Percentiles rank a stretch among this genome's conserved stretches.
phyloP scores from a whole-genome alignment of 2,329 filamentous ascomycete species.

The Fusarium sp. region DNA sequence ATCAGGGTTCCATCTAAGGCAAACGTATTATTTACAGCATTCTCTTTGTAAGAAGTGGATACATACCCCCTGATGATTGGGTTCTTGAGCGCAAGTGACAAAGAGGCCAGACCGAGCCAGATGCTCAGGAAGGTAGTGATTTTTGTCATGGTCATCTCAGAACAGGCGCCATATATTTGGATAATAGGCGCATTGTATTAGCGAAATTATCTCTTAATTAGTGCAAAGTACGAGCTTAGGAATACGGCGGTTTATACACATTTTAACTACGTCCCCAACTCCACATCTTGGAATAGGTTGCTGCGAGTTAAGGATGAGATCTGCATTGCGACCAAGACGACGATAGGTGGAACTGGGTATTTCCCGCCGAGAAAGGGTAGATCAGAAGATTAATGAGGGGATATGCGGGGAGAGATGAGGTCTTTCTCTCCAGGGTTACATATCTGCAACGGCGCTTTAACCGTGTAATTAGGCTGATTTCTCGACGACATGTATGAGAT shows the following conservation, averaged over 20 bases:
- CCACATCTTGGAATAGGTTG: not conserved
- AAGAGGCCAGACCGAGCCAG: not conserved
- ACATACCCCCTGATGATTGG: constrained; percentile 7
- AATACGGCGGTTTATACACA: not conserved
- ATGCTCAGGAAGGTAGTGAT: not conserved
- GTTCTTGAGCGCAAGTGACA: not conserved
- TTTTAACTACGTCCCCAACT: not conserved
- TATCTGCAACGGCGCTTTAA: not conserved
- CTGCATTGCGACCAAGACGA: not conserved
- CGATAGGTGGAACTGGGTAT: not conserved
- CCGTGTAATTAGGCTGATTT: not conserved
- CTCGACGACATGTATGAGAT: not conserved
- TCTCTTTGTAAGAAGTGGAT: not conserved
- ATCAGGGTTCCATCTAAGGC: constrained; percentile 31
- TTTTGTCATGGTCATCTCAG: not conserved
- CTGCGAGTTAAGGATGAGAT: not conserved
- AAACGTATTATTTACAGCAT: not conserved
- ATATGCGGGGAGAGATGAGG: not conserved
- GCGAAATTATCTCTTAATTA: not conserved
- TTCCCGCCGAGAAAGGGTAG: not conserved
- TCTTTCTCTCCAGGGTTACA: not conserved
- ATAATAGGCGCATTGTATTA: not conserved
- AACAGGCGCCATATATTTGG: not conserved
- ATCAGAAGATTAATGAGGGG: constrained; percentile 2
- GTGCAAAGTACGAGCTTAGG: not conserved